Base-by-base conservation (phyloP, 805 yeast genomes). In the Candida ipomoeae region DNA sequence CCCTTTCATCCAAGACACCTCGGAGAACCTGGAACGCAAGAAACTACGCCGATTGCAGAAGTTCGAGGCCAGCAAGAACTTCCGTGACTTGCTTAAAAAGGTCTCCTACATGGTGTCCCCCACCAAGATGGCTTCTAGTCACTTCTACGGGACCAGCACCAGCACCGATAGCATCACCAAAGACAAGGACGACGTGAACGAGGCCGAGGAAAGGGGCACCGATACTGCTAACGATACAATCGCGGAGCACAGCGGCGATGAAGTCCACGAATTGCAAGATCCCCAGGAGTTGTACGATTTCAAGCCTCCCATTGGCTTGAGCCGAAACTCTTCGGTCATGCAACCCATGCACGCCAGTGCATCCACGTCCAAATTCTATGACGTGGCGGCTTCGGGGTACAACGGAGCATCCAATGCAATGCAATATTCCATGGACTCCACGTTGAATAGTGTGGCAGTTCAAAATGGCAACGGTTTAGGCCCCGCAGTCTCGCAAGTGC, bases 1-100 rank as follows among this genome's bases (percentile, higher is more conserved):
- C 53, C 89, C 96, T 4, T 92, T 92, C 68, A 75, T 85, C n/a
- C 78, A 78, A 45, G 92, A 87, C 61, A 63, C 72, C 5, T 51
- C 73, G 0, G 70, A 70, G 29, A 73, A 73, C 54, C 68, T 67
- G 41, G 74, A 73, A 23, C 67, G 74, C 39, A 72, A 71, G 48
- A 70, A 67, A 55, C 64, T 69, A 39, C 66, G 75, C 53, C 63
- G 78, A 41, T 41, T 61, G 32, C 73, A 67, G 46, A 73, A 71
- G 53, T 70, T 69, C 48, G 74, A 69, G 46, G 74, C 72, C n/a
- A 65, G 73, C n/a, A 64, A 66, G 44, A 65, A 66, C 15, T 75
- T 74, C 58, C 65, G 82, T 33, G 68, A 65, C 10, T 58, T 70
- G 36, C 64, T 73, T 46, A 67, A 63, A 52, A 55, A 67, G 56